Evolutionary conservation across 257 asterid species (phyloP), one percentile per base, ranked within the genome.

Genomic region (Misopates orontium): DNA sequence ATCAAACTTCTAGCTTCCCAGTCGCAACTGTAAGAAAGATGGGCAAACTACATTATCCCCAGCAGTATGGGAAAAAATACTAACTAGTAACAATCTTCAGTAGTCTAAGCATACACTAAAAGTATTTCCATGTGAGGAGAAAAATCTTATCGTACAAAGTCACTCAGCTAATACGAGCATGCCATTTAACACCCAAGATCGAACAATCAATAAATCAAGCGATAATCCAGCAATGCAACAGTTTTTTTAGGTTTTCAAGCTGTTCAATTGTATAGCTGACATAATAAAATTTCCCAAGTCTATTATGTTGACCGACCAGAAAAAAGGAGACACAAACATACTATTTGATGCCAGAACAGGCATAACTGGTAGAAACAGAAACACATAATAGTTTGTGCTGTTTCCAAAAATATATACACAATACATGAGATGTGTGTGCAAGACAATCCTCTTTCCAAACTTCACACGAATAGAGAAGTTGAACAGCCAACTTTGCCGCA

Each of bases 1-100:
- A 85, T 72, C 63, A 60, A 62, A 67, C 77, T 79, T 80, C 99
- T 84, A 70, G 95, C 83, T 65, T 78, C 86, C 99, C 99, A 94
- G 64, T 90, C 88, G 56, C 95, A 90, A 76, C 99, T 94, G 96
- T 70, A 78, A 69, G 24, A 51, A 71, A 79, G 22, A 58, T 52
- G 60, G 57, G 79, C 24, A 53, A 67, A 58, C 44, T 53, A 73
- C 54, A 64, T 76, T 24, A 79, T 55, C 52, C 73, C 45, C 56
- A 60, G 68, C 57, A 41, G 49, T 53, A 59, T 59, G 63, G 28
- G 19, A 69, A 54, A 51, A n/a, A 17, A 51, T 3, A 19, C 19
- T 51, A 51, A 51, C 12, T 17, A 51, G 19, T 51, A 28, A 42
- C 31, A 4, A 66, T 24, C 42, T 60, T 44, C 23, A 42, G 64